Percentiles rank a stretch among this genome's conserved stretches.
These are phyloP conservation scores for Leavenworthia alabamica DNA, from an alignment of 345 rosid genomes.

Conservation along the genomic window DNA sequence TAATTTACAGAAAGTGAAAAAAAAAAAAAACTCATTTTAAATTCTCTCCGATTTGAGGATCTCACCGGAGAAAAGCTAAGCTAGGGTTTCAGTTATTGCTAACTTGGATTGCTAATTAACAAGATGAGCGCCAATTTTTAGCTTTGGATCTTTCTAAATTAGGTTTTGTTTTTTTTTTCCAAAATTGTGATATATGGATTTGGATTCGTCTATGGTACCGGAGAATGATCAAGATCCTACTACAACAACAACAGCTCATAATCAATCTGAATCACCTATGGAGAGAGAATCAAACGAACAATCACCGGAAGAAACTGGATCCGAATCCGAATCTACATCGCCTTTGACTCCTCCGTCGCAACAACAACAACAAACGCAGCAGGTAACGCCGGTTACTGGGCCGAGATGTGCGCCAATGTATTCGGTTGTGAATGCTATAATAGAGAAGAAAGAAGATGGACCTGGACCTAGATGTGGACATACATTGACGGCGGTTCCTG, in stretches of 20 bases:
- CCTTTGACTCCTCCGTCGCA: slow-evolving; percentile 19
- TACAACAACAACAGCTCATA: slow-evolving; percentile 2
- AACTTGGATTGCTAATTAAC: slow-evolving; percentile 14
- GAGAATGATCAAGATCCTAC: slow-evolving; percentile 60
- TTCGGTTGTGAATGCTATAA: slow-evolving; percentile 64
- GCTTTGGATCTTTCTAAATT: slow-evolving; percentile 33
- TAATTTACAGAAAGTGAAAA: background rate
- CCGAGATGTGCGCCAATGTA: slow-evolving; percentile 90
- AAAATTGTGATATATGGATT: slow-evolving; percentile 52
- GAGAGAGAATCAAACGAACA: slow-evolving; percentile 46
- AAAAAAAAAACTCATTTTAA: background rate
- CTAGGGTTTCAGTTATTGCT: slow-evolving; percentile 38
- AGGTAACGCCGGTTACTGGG: slow-evolving; percentile 48
- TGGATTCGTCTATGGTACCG: slow-evolving; percentile 62
- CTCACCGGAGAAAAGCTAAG: slow-evolving; percentile 18
- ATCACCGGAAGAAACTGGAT: slow-evolving; percentile 35
- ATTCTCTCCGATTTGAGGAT: background rate
- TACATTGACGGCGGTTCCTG: slow-evolving; percentile 84
- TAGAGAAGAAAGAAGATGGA: slow-evolving; percentile 91
- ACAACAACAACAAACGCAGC: slow-evolving; percentile 29
- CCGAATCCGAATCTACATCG: slow-evolving; percentile 12
- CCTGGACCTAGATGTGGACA: slow-evolving; percentile 99
- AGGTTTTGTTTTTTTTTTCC: background rate
- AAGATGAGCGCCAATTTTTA: slow-evolving; percentile 28
- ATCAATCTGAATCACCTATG: slow-evolving; percentile 38